Conservation (phyloP, 768 basidiomycete genomes). For the Epithele typhae region DNA sequence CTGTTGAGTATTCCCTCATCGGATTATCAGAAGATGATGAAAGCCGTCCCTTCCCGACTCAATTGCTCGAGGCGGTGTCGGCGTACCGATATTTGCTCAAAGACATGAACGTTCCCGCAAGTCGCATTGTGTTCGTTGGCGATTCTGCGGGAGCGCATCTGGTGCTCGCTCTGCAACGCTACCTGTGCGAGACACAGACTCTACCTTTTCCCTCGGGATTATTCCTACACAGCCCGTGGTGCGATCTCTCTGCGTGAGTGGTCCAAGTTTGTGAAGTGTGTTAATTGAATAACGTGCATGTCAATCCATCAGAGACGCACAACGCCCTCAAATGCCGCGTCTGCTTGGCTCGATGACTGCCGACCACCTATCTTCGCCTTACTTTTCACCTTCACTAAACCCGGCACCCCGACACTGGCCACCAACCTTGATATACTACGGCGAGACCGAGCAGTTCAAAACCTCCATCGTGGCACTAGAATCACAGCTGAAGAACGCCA, state of each 20-base stretch:
- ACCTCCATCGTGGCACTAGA: slow-evolving; percentile 2
- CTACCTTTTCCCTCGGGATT: slow-evolving; percentile 4
- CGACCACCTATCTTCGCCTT: not conserved
- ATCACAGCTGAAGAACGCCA: not conserved
- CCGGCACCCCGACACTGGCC: slow-evolving; percentile 5
- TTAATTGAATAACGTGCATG: too few relatives aligned
- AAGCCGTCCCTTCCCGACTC: slow-evolving; percentile 57
- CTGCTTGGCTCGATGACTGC: slow-evolving; percentile 1
- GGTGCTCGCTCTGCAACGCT: slow-evolving; percentile 56
- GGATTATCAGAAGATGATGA: slow-evolving; percentile 25
- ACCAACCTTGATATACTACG: slow-evolving; percentile 8
- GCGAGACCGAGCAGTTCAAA: slow-evolving; percentile 3
- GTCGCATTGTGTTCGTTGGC: slow-evolving; percentile 62
- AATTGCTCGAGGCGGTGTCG: slow-evolving; percentile 68
- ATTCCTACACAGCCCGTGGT: slow-evolving; percentile 11
- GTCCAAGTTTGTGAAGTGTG: too few relatives aligned
- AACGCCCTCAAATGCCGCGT: not conserved
- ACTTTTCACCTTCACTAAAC: slow-evolving; percentile 10
- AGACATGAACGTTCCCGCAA: slow-evolving; percentile 47
- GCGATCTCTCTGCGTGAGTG: slow-evolving; percentile 6
- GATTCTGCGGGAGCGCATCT: slow-evolving; percentile 82
- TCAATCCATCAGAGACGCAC: not conserved
- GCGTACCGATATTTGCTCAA: slow-evolving; percentile 72
- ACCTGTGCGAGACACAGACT: slow-evolving; percentile 47
- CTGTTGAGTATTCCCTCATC: slow-evolving; percentile 41